Percentiles rank a stretch among this genome's conserved stretches.
These are phyloP conservation scores for Beauveria sp. DNA, from an alignment of 2,329 filamentous ascomycete genomes.

Conservation along the genomic window DNA sequence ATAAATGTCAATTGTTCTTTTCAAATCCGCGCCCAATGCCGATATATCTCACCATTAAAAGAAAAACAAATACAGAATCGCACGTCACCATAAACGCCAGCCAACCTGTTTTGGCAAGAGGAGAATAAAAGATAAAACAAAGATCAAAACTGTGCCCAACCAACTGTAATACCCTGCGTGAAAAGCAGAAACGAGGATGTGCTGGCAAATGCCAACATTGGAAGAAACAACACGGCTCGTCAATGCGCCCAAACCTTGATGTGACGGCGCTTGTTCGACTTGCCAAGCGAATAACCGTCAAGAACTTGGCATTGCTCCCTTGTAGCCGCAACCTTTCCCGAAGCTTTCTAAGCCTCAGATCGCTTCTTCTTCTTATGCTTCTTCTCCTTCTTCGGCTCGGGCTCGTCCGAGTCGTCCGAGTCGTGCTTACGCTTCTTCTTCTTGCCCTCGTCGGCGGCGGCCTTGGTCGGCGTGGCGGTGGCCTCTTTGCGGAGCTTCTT, in stretches of 20 bases:
- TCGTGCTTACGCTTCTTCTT: constrained; percentile 69
- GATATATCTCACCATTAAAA: constrained; percentile 2
- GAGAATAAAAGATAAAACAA: constrained; percentile 11
- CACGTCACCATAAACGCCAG: constrained; percentile 8
- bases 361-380: constrained; percentile 44
- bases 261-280: background rate
- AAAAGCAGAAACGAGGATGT: constrained; percentile 13
- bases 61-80: constrained; percentile 1
- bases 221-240: constrained; percentile 9
- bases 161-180: constrained; percentile 9
- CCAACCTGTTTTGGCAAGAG: constrained; percentile 5
- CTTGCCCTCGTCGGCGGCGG: constrained; percentile 23
- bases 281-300: background rate
- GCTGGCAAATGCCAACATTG: constrained; percentile 14
- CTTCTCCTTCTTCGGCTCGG: constrained; percentile 51
- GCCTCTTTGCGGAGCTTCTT: constrained; percentile 63
- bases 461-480: constrained; percentile 36
- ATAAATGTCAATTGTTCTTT: background rate
- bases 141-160: constrained; percentile 8
- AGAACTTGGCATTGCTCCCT: background rate
- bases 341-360: constrained; percentile 24
- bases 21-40: constrained; percentile 6
- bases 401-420: constrained; percentile 57
- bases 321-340: background rate
- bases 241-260: background rate